These are phyloP conservation scores for Neurospora cerealis DNA, from an alignment of 495 filamentous ascomycete species.

Conservation along the genomic window DNA sequence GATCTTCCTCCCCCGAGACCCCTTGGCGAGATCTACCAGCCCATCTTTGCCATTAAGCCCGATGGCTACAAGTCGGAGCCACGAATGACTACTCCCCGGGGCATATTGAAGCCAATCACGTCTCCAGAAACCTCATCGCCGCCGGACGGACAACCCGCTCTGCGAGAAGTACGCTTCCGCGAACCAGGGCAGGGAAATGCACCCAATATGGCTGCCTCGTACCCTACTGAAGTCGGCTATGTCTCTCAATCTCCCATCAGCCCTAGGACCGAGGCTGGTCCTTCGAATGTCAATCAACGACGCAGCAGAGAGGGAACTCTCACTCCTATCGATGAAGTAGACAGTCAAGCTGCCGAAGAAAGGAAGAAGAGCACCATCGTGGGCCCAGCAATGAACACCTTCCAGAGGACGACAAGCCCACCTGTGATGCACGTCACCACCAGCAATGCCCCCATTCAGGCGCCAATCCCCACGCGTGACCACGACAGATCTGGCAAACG, in stretches of 20 bases:
- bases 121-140: background rate
- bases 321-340: background rate
- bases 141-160: background rate
- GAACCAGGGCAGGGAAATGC: background rate
- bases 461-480: background rate
- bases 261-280: background rate
- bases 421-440: background rate
- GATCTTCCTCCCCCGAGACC: slow-evolving; percentile 9
- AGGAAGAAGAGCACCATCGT: background rate
- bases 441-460: background rate
- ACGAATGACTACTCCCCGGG: slow-evolving; percentile 1
- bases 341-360: background rate
- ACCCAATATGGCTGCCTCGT: slow-evolving; percentile 4
- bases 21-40: slow-evolving; percentile 13
- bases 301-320: background rate
- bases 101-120: background rate
- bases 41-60: slow-evolving; percentile 9
- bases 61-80: slow-evolving; percentile 12
- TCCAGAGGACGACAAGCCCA: background rate
- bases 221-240: slow-evolving; percentile 1
- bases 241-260: background rate
- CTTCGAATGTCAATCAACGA: background rate
- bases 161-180: slow-evolving; percentile 3
- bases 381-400: background rate
- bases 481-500: background rate